Evolutionary conservation across 192 early-diverging fungal genomes (phyloP).

Genomic region (Rhizophagus sp.): DNA sequence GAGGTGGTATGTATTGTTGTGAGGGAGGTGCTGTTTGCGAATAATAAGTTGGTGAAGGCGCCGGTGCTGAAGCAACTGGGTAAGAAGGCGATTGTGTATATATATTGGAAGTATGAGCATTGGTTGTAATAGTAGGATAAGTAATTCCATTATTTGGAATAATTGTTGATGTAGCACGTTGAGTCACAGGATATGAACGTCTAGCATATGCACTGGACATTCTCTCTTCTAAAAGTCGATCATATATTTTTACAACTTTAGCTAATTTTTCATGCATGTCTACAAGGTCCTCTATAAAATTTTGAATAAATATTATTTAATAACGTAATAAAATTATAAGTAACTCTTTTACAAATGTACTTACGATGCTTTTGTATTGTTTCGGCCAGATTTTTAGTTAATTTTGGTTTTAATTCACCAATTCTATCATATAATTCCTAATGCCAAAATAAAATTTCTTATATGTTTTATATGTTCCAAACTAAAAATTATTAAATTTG

Average conservation of each 20-base stretch:
- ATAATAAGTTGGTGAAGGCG: constrained; percentile 20
- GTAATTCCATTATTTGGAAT: background rate
- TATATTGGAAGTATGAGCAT: background rate
- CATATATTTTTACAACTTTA: constrained; percentile 82
- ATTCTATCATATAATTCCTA: constrained; percentile 82
- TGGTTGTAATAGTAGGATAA: constrained; percentile 20
- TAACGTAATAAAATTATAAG: background rate
- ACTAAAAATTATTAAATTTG: background rate
- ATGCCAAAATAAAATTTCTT: background rate
- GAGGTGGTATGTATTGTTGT: background rate
- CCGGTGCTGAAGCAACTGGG: constrained; percentile 29
- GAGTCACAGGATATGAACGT: background rate
- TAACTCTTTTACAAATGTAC: constrained; percentile 4
- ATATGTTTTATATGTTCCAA: constrained; percentile 16
- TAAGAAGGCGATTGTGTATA: constrained; percentile 18
- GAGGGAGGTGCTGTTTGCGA: constrained; percentile 2
- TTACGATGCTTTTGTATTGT: constrained; percentile 76
- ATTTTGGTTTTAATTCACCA: constrained; percentile 80
- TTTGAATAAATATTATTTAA: background rate
- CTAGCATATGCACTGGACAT: constrained; percentile 43
- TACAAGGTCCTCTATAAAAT: constrained; percentile 54
- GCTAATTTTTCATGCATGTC: constrained; percentile 83
- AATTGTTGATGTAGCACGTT: background rate
- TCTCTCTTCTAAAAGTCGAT: constrained; percentile 81
- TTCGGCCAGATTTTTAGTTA: constrained; percentile 71